A percentile compares a stretch with the other conserved stretches of the same genome.
phyloP scores from a whole-genome alignment of 2,329 filamentous ascomycete species.

The Chaetomium strumarium region DNA sequence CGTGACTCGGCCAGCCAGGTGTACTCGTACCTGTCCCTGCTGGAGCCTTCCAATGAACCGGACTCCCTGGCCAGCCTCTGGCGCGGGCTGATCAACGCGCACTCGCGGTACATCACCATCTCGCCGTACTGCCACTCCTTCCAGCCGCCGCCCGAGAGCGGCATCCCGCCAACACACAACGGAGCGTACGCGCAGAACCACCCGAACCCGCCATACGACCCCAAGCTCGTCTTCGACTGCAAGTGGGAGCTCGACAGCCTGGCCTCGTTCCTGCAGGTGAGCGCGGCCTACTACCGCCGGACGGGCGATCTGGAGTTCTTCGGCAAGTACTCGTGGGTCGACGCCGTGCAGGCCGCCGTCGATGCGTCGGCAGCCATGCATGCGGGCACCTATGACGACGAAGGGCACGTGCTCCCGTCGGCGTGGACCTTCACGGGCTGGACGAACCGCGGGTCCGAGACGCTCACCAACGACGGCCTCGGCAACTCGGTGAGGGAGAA shows the following conservation, averaged over 20 bases:
- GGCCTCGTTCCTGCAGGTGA: constrained; percentile 76
- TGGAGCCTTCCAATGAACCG: constrained; percentile 47
- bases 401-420: constrained; percentile 45
- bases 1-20: constrained; percentile 75
- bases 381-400: constrained; percentile 58
- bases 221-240: constrained; percentile 70
- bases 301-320: constrained; percentile 54
- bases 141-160: constrained; percentile 74
- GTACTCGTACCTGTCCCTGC: constrained; percentile 59
- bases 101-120: constrained; percentile 60
- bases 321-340: constrained; percentile 57
- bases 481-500: constrained; percentile 74
- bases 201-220: constrained; percentile 59
- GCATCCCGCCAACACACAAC: constrained; percentile 53
- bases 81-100: constrained; percentile 65
- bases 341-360: constrained; percentile 62
- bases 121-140: constrained; percentile 87
- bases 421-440: constrained; percentile 69
- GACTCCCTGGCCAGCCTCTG: constrained; percentile 62
- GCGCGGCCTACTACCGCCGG: constrained; percentile 66
- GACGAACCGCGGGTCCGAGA: constrained; percentile 68
- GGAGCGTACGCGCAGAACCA: constrained; percentile 53
- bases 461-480: constrained; percentile 64
- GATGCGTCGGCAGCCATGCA: constrained; percentile 60
- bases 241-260: constrained; percentile 91